A percentile compares a stretch with the other conserved stretches of the same genome.
phyloP scores from a whole-genome alignment of 2,329 filamentous ascomycete species.

The Fonsecaea pedrosoi region DNA sequence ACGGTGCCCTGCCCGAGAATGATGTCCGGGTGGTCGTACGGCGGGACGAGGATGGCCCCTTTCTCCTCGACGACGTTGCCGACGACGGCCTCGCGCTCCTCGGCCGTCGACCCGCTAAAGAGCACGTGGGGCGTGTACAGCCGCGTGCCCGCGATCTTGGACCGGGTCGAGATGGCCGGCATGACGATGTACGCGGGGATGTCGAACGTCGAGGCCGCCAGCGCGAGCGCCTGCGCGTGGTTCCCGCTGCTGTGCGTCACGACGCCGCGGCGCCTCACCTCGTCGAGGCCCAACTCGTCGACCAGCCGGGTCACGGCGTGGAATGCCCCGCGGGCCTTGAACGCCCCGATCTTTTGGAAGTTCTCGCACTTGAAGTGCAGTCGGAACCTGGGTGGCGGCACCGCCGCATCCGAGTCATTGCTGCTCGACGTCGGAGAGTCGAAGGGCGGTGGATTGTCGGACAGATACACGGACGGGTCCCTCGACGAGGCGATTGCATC shows the following conservation, averaged over 20 bases:
- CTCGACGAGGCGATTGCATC: slow-evolving; percentile 75
- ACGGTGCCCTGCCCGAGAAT: slow-evolving; percentile 93
- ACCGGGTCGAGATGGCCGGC: slow-evolving; percentile 82
- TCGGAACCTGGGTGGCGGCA: slow-evolving; percentile 63
- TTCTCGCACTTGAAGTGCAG: slow-evolving; percentile 98
- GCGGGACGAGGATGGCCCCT: slow-evolving; percentile 80
- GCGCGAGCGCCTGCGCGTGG: slow-evolving; percentile 89
- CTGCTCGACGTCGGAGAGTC: slow-evolving; percentile 64
- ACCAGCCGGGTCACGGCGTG: slow-evolving; percentile 78
- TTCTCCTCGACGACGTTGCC: slow-evolving; percentile 72
- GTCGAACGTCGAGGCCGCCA: slow-evolving; percentile 75
- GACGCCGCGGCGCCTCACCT: slow-evolving; percentile 71
- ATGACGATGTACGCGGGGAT: slow-evolving; percentile 90
- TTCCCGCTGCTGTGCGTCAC: slow-evolving; percentile 93
- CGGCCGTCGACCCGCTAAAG: slow-evolving; percentile 80
- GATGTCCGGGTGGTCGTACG: slow-evolving; percentile 91
- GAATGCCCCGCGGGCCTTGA: slow-evolving; percentile 90
- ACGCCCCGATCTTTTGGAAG: slow-evolving; percentile 85
- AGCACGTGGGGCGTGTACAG: slow-evolving; percentile 78
- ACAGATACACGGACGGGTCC: slow-evolving; percentile 51
- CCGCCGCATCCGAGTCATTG: neutral
- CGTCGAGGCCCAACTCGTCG: slow-evolving; percentile 65
- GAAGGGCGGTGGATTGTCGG: slow-evolving; percentile 33
- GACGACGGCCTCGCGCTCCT: slow-evolving; percentile 81
- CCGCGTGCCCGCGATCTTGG: slow-evolving; percentile 83